phyloP scores from a whole-genome alignment of 768 basidiomycete genomes.

The Suillus subalutaceus region DNA sequence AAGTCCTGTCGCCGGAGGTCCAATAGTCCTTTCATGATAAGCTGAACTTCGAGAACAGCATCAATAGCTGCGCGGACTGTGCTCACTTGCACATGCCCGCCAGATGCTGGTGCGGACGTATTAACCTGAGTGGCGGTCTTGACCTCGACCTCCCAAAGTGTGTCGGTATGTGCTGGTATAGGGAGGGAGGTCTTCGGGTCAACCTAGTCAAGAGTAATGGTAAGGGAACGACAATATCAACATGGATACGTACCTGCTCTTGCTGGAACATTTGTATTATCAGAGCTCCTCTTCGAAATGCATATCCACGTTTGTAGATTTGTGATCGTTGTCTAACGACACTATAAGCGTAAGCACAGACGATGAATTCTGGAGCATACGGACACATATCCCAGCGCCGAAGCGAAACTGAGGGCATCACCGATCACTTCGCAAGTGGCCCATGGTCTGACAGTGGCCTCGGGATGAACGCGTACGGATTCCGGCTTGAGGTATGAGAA shows the following conservation, averaged over 20 bases:
- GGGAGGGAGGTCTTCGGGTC: constrained; percentile 76
- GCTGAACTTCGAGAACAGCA: constrained; percentile 78
- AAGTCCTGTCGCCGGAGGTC: constrained; percentile 77
- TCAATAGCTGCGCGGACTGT: constrained; percentile 73
- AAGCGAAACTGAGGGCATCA: constrained; percentile 80
- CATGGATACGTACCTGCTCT: constrained; percentile 57
- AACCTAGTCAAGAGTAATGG: constrained; percentile 45
- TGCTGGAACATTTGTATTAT: constrained; percentile 86
- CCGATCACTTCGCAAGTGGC: constrained; percentile 78
- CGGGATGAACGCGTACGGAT: constrained; percentile 80
- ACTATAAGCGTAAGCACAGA: not conserved
- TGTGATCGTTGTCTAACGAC: constrained; percentile 62
- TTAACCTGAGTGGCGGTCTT: constrained; percentile 80
- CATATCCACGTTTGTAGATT: constrained; percentile 81
- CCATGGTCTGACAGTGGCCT: constrained; percentile 87
- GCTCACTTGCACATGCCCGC: constrained; percentile 53
- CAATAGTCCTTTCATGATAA: constrained; percentile 81
- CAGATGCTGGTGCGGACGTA: constrained; percentile 47
- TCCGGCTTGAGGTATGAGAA: constrained; percentile 86
- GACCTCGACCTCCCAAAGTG: constrained; percentile 87
- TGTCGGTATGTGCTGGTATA: constrained; percentile 76
- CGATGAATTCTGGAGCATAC: constrained; percentile 23
- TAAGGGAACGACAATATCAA: not conserved
- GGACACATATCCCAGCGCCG: constrained; percentile 76
- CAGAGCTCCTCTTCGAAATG: constrained; percentile 70